phyloP scores from a whole-genome alignment of 2,329 filamentous ascomycete species.

The Aspergillus brunneoviolaceus region DNA sequence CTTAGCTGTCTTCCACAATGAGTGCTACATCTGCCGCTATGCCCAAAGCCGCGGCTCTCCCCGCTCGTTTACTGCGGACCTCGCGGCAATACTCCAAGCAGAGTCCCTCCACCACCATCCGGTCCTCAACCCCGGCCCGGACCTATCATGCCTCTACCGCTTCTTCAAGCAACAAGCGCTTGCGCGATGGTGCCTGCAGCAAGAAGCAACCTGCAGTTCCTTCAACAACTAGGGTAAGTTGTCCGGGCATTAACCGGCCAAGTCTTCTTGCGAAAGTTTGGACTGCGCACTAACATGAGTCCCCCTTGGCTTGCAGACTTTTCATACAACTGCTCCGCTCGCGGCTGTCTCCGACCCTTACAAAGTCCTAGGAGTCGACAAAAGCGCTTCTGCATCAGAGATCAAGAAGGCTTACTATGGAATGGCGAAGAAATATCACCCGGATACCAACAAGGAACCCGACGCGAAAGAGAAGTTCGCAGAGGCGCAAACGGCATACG shows the following conservation, averaged over 20 bases:
- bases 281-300: slow-evolving; percentile 8
- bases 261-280: background rate
- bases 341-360: slow-evolving; percentile 83
- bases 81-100: slow-evolving; percentile 42
- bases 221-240: slow-evolving; percentile 32
- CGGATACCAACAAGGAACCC: slow-evolving; percentile 94
- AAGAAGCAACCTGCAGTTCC: slow-evolving; percentile 26
- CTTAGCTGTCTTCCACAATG: slow-evolving; percentile 32
- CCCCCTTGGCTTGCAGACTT: slow-evolving; percentile 31
- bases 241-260: background rate
- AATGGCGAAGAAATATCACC: slow-evolving; percentile 94
- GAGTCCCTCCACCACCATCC: slow-evolving; percentile 27
- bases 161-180: slow-evolving; percentile 26
- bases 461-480: slow-evolving; percentile 92
- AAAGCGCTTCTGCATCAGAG: slow-evolving; percentile 75
- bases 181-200: slow-evolving; percentile 26
- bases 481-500: slow-evolving; percentile 91
- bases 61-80: slow-evolving; percentile 43
- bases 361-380: slow-evolving; percentile 77
- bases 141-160: slow-evolving; percentile 35
- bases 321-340: slow-evolving; percentile 53
- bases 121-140: slow-evolving; percentile 36
- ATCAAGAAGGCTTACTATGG: slow-evolving; percentile 99
- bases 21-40: slow-evolving; percentile 41
- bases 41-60: slow-evolving; percentile 44